phyloP scores from a whole-genome alignment of 164 flowering plant species.

The Nelumbo lutea region DNA sequence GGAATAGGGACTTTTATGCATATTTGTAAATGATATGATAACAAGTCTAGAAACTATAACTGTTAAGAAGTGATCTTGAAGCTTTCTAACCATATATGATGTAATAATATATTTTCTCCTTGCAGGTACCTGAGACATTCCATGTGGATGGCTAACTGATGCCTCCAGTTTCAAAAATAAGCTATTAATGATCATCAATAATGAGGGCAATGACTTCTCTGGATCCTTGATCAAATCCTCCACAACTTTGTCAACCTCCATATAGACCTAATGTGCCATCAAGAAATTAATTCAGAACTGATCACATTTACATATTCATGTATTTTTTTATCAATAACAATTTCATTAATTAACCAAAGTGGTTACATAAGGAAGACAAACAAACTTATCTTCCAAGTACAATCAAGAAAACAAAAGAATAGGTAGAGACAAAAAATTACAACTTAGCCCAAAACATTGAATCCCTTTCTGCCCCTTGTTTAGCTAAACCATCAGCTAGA shows the following conservation, averaged over 20 bases:
- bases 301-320: too few species aligned
- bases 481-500: too few species aligned
- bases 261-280: conserved; percentile 45
- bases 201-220: conserved; percentile 50
- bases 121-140: conserved; percentile 38
- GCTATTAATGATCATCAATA: conserved; percentile 50
- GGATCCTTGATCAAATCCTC: conserved; percentile 57
- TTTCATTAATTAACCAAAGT: too few species aligned
- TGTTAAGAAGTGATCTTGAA: not conserved
- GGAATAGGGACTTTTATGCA: not conserved
- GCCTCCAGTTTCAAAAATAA: conserved; percentile 67
- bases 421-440: too few species aligned
- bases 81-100: not conserved
- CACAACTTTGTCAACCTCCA: conserved; percentile 64
- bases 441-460: too few species aligned
- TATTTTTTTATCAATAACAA: too few species aligned
- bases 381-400: too few species aligned
- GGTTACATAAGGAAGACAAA: too few species aligned
- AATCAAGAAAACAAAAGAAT: too few species aligned
- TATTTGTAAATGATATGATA: not conserved
- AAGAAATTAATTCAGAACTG: not conserved
- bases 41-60: not conserved
- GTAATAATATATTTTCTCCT: not conserved
- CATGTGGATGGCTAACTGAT: conserved; percentile 44
- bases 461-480: too few species aligned